Evolutionary conservation across 371 early-diverging fungal genomes (phyloP).

Genomic region (Mucor velutinosus): DNA sequence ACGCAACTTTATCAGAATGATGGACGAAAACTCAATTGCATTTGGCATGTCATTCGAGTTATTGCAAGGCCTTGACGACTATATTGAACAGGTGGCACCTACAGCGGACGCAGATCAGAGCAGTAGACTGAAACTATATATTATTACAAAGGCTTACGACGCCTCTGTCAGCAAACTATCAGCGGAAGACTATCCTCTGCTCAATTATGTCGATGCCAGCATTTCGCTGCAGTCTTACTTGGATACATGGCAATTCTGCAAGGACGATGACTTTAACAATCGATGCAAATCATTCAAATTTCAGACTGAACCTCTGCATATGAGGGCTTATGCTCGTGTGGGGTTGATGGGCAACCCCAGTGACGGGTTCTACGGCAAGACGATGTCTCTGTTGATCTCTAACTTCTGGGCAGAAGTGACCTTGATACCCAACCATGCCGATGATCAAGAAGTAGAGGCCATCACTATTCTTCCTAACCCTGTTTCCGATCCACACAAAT

Average conservation of each 20-base stretch:
- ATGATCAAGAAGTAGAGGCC: constrained; percentile 16
- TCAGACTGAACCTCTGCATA: constrained; percentile 34
- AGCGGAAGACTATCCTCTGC: background rate
- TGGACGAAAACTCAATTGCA: constrained; percentile 1
- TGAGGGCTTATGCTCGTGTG: constrained; percentile 62
- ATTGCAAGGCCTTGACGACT: constrained; percentile 9
- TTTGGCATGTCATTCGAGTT: constrained; percentile 19
- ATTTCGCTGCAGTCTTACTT: constrained; percentile 10
- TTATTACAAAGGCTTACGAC: background rate
- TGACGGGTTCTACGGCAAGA: constrained; percentile 73
- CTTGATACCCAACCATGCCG: constrained; percentile 49
- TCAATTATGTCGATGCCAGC: constrained; percentile 9
- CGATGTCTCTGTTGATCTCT: constrained; percentile 63
- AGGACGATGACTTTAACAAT: constrained; percentile 5
- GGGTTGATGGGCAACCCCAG: constrained; percentile 77
- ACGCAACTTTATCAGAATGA: background rate
- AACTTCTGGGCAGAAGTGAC: constrained; percentile 70
- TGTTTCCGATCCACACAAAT: constrained; percentile 48
- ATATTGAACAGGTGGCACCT: constrained; percentile 3
- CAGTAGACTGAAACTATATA: background rate
- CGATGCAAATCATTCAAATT: background rate
- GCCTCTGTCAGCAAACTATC: background rate
- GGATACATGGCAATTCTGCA: constrained; percentile 16
- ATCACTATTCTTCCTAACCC: constrained; percentile 50
- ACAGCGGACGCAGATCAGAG: background rate